A percentile compares a stretch with the other conserved stretches of the same genome.
These are phyloP conservation scores for Triangularia verruculosa DNA, from an alignment of 2,329 filamentous ascomycete species.

Conservation along the genomic window DNA sequence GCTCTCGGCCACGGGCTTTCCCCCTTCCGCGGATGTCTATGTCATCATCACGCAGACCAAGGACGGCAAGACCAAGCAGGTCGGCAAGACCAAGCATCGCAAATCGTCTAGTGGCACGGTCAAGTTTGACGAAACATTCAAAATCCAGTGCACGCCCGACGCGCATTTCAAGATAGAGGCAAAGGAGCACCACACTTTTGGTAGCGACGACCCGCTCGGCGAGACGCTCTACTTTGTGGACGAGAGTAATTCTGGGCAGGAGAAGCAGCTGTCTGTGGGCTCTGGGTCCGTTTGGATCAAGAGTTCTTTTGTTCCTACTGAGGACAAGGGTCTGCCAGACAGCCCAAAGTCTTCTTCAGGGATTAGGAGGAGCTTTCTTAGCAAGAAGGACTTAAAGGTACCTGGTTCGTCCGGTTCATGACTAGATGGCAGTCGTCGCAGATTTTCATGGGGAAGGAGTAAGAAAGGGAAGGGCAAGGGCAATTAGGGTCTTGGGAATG, in stretches of 20 bases:
- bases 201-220: constrained; percentile 78
- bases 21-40: constrained; percentile 73
- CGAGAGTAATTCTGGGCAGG: constrained; percentile 63
- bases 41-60: constrained; percentile 66
- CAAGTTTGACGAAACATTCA: constrained; percentile 76
- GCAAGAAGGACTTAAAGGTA: constrained; percentile 44
- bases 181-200: constrained; percentile 81
- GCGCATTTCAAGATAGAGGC: constrained; percentile 82
- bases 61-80: constrained; percentile 65
- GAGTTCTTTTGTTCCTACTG: constrained; percentile 64
- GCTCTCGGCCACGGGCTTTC: constrained; percentile 74
- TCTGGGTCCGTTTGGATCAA: constrained; percentile 68
- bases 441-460: not conserved
- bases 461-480: not conserved
- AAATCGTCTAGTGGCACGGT: constrained; percentile 67
- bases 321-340: constrained; percentile 37
- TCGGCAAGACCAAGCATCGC: constrained; percentile 90
- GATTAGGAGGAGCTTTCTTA: constrained; percentile 53
- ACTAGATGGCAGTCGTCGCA: not conserved
- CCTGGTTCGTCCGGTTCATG: not conserved
- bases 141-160: constrained; percentile 73
- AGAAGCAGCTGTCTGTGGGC: constrained; percentile 74
- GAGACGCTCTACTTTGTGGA: constrained; percentile 91
- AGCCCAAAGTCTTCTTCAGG: constrained; percentile 45
- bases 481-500: not conserved